Percentiles rank a stretch among this genome's conserved stretches.
These are phyloP conservation scores for Astragalus membranaceus DNA, from an alignment of 306 rosid species.

Conservation along the genomic window DNA sequence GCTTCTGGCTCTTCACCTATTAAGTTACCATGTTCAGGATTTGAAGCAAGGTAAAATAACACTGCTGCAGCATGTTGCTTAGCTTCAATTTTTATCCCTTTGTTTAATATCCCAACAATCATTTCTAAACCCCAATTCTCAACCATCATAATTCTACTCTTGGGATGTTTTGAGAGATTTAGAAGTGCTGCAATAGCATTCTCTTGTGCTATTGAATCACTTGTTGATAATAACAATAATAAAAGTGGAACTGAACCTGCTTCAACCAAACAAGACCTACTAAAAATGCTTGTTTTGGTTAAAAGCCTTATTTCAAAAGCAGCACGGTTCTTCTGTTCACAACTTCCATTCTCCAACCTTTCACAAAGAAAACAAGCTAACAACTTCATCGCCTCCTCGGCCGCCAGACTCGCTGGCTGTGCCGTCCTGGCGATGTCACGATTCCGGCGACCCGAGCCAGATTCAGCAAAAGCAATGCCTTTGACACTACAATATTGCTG, in stretches of 20 bases:
- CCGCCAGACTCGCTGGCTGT: conserved; percentile 38
- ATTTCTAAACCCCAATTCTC: conserved; percentile 48
- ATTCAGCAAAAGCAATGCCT: conserved; percentile 30
- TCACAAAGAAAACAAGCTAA: conserved; percentile 32
- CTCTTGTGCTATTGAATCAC: conserved; percentile 44
- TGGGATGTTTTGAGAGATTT: conserved; percentile 61
- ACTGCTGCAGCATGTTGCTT: conserved; percentile 64
- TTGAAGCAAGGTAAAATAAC: conserved; percentile 65
- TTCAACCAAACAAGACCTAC: conserved; percentile 68
- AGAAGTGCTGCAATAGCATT: conserved; percentile 65
- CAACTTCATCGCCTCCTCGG: conserved; percentile 46
- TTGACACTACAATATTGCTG: conserved; percentile 48
- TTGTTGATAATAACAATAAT: conserved; percentile 35
- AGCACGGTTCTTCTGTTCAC: conserved; percentile 38
- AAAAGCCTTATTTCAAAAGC: conserved; percentile 62
- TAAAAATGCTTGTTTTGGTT: conserved; percentile 63
- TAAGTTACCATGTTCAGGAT: conserved; percentile 38
- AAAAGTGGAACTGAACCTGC: conserved; percentile 45
- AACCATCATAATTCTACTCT: conserved; percentile 39
- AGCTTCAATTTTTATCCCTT: conserved; percentile 43
- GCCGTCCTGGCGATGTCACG: conserved; percentile 25
- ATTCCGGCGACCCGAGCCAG: conserved; percentile 25
- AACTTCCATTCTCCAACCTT: conserved; percentile 27
- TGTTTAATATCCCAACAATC: conserved; percentile 46
- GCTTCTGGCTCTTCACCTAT: conserved; percentile 55